These are phyloP conservation scores for Boletus sp. DNA, from an alignment of 1,284 basidiomycete species.

Conservation along the genomic window DNA sequence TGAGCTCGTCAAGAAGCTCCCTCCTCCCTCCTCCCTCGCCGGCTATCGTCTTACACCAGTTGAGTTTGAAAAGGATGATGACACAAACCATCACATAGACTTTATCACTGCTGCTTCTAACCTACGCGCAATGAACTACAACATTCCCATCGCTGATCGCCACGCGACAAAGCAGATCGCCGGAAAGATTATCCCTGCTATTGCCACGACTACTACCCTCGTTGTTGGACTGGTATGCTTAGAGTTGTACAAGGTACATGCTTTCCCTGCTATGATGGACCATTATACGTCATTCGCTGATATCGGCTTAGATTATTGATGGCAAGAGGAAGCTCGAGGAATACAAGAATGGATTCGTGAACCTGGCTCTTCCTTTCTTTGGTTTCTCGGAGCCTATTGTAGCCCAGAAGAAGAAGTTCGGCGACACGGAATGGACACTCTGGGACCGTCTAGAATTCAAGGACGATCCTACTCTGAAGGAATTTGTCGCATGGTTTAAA, in stretches of 20 bases:
- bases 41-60: conserved; percentile 95
- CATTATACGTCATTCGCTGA: conserved; percentile 7
- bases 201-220: conserved; percentile 97
- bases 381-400: conserved; percentile 98
- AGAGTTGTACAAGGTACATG: conserved; percentile 90
- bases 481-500: conserved; percentile 88
- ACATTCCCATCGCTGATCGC: conserved; percentile 85
- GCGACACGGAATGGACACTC: conserved; percentile 91
- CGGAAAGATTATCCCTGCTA: conserved; percentile 99
- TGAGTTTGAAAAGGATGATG: conserved; percentile 99
- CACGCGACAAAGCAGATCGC: conserved; percentile 99
- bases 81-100: conserved; percentile 98
- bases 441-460: conserved; percentile 98
- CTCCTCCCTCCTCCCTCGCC: conserved; percentile 87
- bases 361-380: conserved; percentile 98
- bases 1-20: conserved; percentile 68
- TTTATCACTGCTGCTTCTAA: conserved; percentile 99
- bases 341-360: conserved; percentile 99
- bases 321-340: conserved; percentile 91
- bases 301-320: conserved; percentile 80
- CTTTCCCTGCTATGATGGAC: neutral
- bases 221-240: conserved; percentile 96
- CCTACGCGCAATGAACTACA: conserved; percentile 96
- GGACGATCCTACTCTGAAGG: conserved; percentile 86
- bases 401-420: conserved; percentile 90